Percentiles rank a stretch among this genome's conserved stretches.
phyloP scores from a whole-genome alignment of 306 rosid species.

The Vachellia pachyceras region DNA sequence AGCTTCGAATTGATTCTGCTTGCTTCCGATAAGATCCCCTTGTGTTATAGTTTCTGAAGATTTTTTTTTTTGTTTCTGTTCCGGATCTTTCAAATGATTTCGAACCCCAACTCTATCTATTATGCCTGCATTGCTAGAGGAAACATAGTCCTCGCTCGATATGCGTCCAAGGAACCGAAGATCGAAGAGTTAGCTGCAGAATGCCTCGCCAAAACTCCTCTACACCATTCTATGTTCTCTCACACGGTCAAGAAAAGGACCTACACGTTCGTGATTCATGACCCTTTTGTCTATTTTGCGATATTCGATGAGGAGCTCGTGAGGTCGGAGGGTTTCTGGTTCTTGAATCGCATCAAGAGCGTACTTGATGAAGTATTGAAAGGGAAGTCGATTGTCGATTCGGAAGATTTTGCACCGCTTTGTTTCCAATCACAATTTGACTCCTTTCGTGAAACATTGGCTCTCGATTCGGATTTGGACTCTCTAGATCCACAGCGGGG shows the following conservation, averaged over 20 bases:
- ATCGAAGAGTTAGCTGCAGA: constrained; percentile 61
- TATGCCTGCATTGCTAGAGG: constrained; percentile 81
- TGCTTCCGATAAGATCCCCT: not conserved
- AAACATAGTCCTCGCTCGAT: constrained; percentile 64
- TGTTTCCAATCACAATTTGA: constrained; percentile 72
- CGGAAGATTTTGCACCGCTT: constrained; percentile 37
- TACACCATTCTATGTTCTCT: constrained; percentile 61
- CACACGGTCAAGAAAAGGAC: constrained; percentile 66
- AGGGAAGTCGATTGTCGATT: constrained; percentile 29
- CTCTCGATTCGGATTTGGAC: constrained; percentile 25
- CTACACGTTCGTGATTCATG: constrained; percentile 60
- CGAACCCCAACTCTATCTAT: constrained; percentile 63
- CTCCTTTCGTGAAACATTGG: constrained; percentile 42
- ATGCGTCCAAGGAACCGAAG: constrained; percentile 47
- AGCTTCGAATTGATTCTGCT: constrained; percentile 30
- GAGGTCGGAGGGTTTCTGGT: constrained; percentile 56
- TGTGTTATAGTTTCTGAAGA: not conserved
- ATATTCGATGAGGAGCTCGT: constrained; percentile 55
- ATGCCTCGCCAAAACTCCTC: constrained; percentile 72
- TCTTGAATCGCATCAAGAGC: constrained; percentile 55
- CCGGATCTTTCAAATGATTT: constrained; percentile 46
- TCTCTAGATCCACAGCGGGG: constrained; percentile 21
- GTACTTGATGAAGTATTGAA: constrained; percentile 43
- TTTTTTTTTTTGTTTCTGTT: not conserved
- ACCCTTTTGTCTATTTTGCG: constrained; percentile 65